These are phyloP conservation scores for Xerocomus minutiporus DNA, from an alignment of 1,284 basidiomycete genomes.

Conservation along the genomic window DNA sequence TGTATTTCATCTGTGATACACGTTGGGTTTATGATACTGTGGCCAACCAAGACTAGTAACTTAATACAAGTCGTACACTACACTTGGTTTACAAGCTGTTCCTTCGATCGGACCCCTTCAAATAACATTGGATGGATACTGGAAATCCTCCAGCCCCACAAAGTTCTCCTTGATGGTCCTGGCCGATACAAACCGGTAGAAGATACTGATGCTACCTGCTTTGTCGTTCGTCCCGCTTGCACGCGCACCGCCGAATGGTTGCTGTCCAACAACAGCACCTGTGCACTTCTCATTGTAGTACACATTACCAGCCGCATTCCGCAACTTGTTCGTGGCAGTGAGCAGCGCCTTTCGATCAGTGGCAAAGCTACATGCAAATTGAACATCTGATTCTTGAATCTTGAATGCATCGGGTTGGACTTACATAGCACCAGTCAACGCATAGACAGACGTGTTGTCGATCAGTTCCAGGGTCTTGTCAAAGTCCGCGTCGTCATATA, in stretches of 20 bases:
- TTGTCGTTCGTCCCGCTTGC: conserved; percentile 98
- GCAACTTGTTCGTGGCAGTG: conserved; percentile 71
- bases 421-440: conserved; percentile 85
- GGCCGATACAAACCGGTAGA: conserved; percentile 84
- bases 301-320: conserved; percentile 85
- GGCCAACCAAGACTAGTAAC: no score
- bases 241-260: conserved; percentile 94
- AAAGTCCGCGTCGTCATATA: conserved; percentile 80
- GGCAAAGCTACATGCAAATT: conserved; percentile 59
- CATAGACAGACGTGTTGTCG: conserved; percentile 86
- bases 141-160: conserved; percentile 69
- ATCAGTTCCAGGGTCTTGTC: conserved; percentile 86
- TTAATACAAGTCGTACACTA: neutral
- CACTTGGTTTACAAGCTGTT: neutral
- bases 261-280: conserved; percentile 92
- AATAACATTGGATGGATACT: conserved; percentile 82
- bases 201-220: conserved; percentile 88
- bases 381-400: neutral
- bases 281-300: conserved; percentile 98
- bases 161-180: conserved; percentile 98
- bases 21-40: no score
- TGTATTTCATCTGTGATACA: no score
- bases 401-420: conserved; percentile 28
- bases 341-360: conserved; percentile 74
- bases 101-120: conserved; percentile 33